These are phyloP conservation scores for Neofusicoccum sp. DNA, from an alignment of 2,329 filamentous ascomycete genomes.

Conservation along the genomic window DNA sequence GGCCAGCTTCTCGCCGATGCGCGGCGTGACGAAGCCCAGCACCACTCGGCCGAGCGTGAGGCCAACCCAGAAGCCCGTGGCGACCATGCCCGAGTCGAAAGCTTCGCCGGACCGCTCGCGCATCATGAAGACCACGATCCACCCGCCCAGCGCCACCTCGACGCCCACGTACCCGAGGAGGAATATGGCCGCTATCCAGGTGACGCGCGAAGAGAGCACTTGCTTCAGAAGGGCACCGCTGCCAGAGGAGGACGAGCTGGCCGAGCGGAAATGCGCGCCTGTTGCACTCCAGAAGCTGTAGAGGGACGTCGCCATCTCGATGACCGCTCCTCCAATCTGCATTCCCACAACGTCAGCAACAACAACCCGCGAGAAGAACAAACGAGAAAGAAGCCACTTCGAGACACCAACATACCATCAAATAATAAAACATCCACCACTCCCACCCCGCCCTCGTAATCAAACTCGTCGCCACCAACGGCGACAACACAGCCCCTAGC, in stretches of 20 bases:
- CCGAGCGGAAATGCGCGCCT: slow-evolving; percentile 55
- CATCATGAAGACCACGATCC: slow-evolving; percentile 89
- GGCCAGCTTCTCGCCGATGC: slow-evolving; percentile 22
- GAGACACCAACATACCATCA: slow-evolving; percentile 67
- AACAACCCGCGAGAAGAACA: too few species aligned
- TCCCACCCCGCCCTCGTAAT: slow-evolving; percentile 59
- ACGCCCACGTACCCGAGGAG: slow-evolving; percentile 75
- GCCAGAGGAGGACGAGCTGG: slow-evolving; percentile 23
- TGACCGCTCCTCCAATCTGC: slow-evolving; percentile 52
- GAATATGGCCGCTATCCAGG: slow-evolving; percentile 71
- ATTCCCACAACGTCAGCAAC: background rate
- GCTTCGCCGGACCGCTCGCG: slow-evolving; percentile 55
- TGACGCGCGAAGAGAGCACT: slow-evolving; percentile 54
- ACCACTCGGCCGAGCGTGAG: slow-evolving; percentile 21
- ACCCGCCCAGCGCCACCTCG: slow-evolving; percentile 74
- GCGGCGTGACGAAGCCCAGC: slow-evolving; percentile 22
- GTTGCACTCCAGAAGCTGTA: slow-evolving; percentile 64
- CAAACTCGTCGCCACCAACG: slow-evolving; percentile 70
- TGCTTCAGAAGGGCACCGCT: slow-evolving; percentile 52
- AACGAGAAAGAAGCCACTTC: too few species aligned
- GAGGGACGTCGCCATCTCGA: slow-evolving; percentile 55
- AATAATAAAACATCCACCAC: slow-evolving; percentile 76
- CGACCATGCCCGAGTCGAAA: slow-evolving; percentile 21
- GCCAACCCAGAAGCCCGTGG: slow-evolving; percentile 23
- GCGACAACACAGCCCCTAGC: slow-evolving; percentile 66